A percentile compares a stretch with the other conserved stretches of the same genome.
Conservation (phyloP, 2,329 filamentous ascomycete genomes). For the Ophiostoma quercus region DNA sequence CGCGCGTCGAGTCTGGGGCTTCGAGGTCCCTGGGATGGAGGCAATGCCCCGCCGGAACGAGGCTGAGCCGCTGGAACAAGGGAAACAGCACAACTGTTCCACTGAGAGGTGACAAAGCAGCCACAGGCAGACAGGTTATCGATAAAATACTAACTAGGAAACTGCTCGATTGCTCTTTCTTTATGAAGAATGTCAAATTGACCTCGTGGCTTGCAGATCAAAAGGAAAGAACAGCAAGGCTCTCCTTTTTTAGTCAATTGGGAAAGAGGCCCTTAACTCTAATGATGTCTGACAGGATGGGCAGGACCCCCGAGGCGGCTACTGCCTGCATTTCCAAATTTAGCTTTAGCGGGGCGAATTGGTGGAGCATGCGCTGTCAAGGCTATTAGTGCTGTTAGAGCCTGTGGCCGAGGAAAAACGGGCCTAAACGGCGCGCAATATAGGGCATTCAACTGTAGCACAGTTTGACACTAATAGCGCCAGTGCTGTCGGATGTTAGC, state of each 20-base stretch:
- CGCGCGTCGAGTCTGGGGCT: neutral
- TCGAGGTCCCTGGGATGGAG: neutral
- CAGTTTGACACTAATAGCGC: too few relatives aligned
- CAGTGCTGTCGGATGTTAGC: too few relatives aligned
- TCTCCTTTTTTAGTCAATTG: neutral
- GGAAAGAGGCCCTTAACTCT: neutral
- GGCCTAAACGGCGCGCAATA: neutral
- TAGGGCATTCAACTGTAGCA: neutral
- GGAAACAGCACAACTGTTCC: neutral
- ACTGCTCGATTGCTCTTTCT: neutral
- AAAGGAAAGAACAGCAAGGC: neutral
- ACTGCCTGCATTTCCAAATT: neutral
- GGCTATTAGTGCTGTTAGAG: too few relatives aligned
- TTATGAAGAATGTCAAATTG: neutral
- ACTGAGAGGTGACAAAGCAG: conserved; percentile 8
- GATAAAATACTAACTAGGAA: neutral
- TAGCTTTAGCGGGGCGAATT: neutral
- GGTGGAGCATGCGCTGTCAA: neutral
- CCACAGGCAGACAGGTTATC: neutral
- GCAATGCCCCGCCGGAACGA: conserved; percentile 8
- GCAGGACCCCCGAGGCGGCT: neutral
- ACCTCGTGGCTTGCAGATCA: neutral
- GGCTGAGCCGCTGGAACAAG: conserved; percentile 7
- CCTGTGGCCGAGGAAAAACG: neutral
- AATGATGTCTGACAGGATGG: neutral